A percentile compares a stretch with the other conserved stretches of the same genome.
Conservation (phyloP, 1,284 basidiomycete species). For the Microbotryum scabiosae region DNA sequence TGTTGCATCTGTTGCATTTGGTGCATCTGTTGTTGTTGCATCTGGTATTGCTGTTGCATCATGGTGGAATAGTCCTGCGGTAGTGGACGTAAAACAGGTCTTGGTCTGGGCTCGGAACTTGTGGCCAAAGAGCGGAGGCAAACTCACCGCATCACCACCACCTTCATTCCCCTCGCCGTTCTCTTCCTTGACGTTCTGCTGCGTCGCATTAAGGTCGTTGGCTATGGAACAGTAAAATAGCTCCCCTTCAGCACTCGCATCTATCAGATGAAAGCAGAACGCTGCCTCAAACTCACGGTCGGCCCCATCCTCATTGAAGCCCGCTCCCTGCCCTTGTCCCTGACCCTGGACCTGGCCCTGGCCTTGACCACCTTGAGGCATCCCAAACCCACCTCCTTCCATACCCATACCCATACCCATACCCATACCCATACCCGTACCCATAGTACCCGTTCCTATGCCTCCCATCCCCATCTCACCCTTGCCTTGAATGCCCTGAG, state of each 20-base stretch:
- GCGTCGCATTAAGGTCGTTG: not conserved
- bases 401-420: slow-evolving; percentile 40
- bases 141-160: slow-evolving; percentile 23
- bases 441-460: no score
- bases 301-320: not conserved
- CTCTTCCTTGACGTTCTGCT: not conserved
- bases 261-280: no score
- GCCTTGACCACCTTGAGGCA: slow-evolving; percentile 1
- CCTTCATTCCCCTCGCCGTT: slow-evolving; percentile 24
- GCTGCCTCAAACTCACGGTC: not conserved
- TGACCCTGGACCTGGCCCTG: not conserved
- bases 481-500: slow-evolving; percentile 47
- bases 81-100: no score
- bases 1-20: no score
- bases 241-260: not conserved
- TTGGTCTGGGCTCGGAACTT: no score
- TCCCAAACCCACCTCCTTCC: slow-evolving; percentile 23
- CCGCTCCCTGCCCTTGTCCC: slow-evolving; percentile 1
- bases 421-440: slow-evolving; percentile 32
- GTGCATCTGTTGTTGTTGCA: no score
- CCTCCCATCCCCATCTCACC: slow-evolving; percentile 44
- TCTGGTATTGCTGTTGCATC: no score
- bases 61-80: no score
- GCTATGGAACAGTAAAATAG: not conserved
- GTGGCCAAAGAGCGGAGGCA: no score